A percentile compares a stretch with the other conserved stretches of the same genome.
Evolutionary conservation across 2,329 filamentous ascomycete species (phyloP).

Genomic region (Ploettnerulaceae sp.): DNA sequence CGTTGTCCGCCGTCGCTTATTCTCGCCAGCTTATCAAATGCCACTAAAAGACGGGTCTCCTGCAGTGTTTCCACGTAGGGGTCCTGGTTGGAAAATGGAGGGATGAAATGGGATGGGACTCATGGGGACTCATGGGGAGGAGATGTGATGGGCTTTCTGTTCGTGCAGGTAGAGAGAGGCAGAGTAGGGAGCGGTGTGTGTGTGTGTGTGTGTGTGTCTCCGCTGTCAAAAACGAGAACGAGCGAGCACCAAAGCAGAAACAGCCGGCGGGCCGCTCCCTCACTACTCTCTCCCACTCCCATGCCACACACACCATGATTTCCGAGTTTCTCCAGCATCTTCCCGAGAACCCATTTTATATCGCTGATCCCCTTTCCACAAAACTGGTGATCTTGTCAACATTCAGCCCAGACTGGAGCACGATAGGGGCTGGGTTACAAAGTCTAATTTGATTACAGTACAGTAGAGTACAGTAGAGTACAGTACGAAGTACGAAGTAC

Average conservation of each 20-base stretch:
- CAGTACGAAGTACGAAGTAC: too few relatives aligned
- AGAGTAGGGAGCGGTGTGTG: background rate
- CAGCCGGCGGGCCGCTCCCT: conserved; percentile 14
- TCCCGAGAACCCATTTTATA: background rate
- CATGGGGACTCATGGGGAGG: too few relatives aligned
- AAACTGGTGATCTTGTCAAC: conserved; percentile 2
- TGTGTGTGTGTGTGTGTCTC: conserved; percentile 10
- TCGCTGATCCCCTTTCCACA: background rate
- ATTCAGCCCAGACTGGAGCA: conserved; percentile 2
- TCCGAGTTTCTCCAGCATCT: background rate
- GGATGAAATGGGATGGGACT: conserved; percentile 7
- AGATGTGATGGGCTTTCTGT: conserved; percentile 19
- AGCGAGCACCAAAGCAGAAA: conserved; percentile 14
- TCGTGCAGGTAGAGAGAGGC: conserved; percentile 15
- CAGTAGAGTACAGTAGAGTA: too few relatives aligned
- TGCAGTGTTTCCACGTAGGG: conserved; percentile 11
- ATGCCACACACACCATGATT: background rate
- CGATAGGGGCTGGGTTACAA: too few relatives aligned
- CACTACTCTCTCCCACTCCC: too few relatives aligned
- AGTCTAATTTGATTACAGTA: background rate
- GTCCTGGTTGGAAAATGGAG: conserved; percentile 15
- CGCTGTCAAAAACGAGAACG: conserved; percentile 11
- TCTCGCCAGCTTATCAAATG: conserved; percentile 23
- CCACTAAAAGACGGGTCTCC: conserved; percentile 15
- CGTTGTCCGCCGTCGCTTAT: conserved; percentile 27